Percentiles rank a stretch among this genome's conserved stretches.
Conservation (phyloP, 2,329 filamentous ascomycete genomes). For the Dothistroma septosporum region DNA sequence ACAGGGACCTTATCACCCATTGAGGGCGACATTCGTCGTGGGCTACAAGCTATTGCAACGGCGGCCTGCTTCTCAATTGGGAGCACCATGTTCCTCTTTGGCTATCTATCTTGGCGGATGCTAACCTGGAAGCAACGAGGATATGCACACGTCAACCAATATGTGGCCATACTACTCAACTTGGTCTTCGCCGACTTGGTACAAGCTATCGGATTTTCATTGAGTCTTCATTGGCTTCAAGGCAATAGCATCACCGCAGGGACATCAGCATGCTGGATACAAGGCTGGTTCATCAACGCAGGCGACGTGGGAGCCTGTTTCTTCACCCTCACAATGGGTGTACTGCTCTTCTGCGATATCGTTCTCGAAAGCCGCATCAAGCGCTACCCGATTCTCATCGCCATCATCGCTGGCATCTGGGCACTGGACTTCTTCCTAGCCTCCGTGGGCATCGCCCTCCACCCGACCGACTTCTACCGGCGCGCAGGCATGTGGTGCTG, state of each 20-base stretch:
- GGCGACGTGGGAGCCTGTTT: slow-evolving; percentile 63
- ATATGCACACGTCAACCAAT: slow-evolving; percentile 51
- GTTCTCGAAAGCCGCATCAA: slow-evolving; percentile 53
- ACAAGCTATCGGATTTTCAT: slow-evolving; percentile 59
- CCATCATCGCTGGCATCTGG: slow-evolving; percentile 52
- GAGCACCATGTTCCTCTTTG: slow-evolving; percentile 22
- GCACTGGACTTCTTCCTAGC: slow-evolving; percentile 55
- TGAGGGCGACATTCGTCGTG: slow-evolving; percentile 18
- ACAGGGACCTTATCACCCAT: slow-evolving; percentile 18
- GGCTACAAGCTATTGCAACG: slow-evolving; percentile 23
- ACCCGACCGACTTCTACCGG: slow-evolving; percentile 52
- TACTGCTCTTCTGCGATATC: slow-evolving; percentile 62
- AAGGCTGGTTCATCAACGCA: slow-evolving; percentile 63
- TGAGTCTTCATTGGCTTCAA: slow-evolving; percentile 57
- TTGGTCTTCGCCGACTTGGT: slow-evolving; percentile 63
- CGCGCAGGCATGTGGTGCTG: slow-evolving; percentile 65
- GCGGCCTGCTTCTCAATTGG: slow-evolving; percentile 25
- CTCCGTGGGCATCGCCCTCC: slow-evolving; percentile 47
- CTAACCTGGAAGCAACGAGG: slow-evolving; percentile 22
- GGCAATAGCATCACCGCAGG: slow-evolving; percentile 53
- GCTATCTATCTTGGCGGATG: slow-evolving; percentile 28
- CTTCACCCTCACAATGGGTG: slow-evolving; percentile 61
- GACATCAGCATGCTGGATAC: slow-evolving; percentile 54
- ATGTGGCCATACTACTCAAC: slow-evolving; percentile 65
- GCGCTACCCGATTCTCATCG: slow-evolving; percentile 47